phyloP scores from a whole-genome alignment of 2,329 filamentous ascomycete genomes.

The Penicillium psychrosexuale region DNA sequence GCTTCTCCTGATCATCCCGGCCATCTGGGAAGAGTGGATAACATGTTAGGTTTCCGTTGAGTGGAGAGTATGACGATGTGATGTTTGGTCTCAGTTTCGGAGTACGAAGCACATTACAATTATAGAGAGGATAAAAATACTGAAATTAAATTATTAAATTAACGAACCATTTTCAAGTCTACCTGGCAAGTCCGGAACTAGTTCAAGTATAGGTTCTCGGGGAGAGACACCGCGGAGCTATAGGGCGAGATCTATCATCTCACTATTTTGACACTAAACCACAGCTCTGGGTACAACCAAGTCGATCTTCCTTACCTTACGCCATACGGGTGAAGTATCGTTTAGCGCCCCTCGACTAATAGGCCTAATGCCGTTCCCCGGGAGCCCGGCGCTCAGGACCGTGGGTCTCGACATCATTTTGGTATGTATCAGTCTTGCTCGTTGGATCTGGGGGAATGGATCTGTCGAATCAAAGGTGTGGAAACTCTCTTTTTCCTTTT shows the following conservation, averaged over 20 bases:
- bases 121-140: background rate
- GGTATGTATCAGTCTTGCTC: slow-evolving; percentile 13
- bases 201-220: slow-evolving; percentile 14
- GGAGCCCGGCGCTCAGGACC: slow-evolving; percentile 32
- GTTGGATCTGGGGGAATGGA: slow-evolving; percentile 17
- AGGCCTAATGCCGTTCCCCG: slow-evolving; percentile 34
- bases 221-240: slow-evolving; percentile 16
- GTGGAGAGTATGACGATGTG: slow-evolving; percentile 7
- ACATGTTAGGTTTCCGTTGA: background rate
- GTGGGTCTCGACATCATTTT: slow-evolving; percentile 21
- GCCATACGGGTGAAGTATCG: slow-evolving; percentile 17
- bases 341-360: slow-evolving; percentile 32
- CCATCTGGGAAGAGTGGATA: slow-evolving; percentile 6
- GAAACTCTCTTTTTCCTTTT: slow-evolving; percentile 6
- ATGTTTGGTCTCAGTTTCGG: background rate
- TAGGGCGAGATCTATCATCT: slow-evolving; percentile 40
- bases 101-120: background rate
- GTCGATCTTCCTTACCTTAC: slow-evolving; percentile 35
- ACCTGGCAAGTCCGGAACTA: background rate
- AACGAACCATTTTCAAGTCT: background rate
- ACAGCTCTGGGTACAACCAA: slow-evolving; percentile 30
- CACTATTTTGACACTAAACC: slow-evolving; percentile 34
- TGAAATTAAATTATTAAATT: background rate
- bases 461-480: slow-evolving; percentile 16
- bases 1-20: slow-evolving; percentile 6